A percentile compares a stretch with the other conserved stretches of the same genome.
Evolutionary conservation across 176 grass and related monocot species (phyloP).

Genomic region (Bothriochloa decipiens): DNA sequence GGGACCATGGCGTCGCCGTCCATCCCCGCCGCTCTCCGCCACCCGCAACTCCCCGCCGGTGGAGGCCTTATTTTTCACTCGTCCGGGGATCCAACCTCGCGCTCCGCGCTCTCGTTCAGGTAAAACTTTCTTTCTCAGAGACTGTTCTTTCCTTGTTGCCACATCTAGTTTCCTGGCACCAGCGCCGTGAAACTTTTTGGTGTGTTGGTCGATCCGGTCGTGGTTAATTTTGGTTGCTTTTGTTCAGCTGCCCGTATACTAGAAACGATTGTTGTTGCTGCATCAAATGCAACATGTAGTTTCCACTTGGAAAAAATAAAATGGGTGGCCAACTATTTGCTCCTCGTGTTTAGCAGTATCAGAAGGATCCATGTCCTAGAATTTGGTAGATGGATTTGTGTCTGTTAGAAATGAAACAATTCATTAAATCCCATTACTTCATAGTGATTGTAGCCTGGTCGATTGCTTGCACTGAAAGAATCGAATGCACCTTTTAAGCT

Average conservation of each 20-base stretch:
- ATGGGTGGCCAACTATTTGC: not conserved
- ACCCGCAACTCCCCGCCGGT: not conserved
- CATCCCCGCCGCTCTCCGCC: conserved; percentile 11
- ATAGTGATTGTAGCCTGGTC: not conserved
- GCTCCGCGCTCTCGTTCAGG: conserved; percentile 40
- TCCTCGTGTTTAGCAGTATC: not conserved
- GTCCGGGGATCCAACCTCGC: conserved; percentile 12
- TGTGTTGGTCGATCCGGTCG: not conserved
- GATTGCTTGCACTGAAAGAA: not conserved
- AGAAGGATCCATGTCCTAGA: not conserved
- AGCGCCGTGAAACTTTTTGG: not conserved
- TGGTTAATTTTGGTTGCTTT: not conserved
- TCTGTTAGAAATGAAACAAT: not conserved
- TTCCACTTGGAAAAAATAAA: not conserved
- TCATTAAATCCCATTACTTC: not conserved
- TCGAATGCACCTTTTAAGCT: not conserved
- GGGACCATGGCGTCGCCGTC: conserved; percentile 50
- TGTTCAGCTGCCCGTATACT: not conserved
- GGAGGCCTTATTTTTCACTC: not conserved
- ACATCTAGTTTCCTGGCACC: not conserved
- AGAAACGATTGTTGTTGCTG: not conserved
- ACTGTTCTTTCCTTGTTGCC: not conserved
- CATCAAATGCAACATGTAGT: not conserved
- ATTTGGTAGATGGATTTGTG: not conserved
- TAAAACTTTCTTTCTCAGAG: not conserved